phyloP scores from a whole-genome alignment of 1,284 basidiomycete genomes.

The Puccinia coronata region DNA sequence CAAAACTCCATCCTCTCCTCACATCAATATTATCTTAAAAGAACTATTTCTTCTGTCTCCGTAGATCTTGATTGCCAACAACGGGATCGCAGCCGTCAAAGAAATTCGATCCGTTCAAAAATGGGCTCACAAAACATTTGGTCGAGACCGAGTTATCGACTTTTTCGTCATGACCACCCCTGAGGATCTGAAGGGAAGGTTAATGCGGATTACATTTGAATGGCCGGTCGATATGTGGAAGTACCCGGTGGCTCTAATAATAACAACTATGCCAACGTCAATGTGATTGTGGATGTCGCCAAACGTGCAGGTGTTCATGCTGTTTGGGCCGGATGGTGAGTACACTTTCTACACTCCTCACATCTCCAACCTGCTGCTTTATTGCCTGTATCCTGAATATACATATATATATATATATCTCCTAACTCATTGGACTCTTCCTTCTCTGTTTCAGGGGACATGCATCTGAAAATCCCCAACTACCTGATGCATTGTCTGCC shows the following conservation, averaged over 20 bases:
- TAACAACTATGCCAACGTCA: constrained; percentile 99
- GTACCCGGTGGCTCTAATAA: constrained; percentile 98
- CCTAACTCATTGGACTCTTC: not conserved
- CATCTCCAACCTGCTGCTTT: not conserved
- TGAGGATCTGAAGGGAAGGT: constrained; percentile 96
- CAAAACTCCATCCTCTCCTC: constrained; percentile 12
- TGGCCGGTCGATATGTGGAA: constrained; percentile 99
- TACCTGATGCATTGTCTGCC: constrained; percentile 89
- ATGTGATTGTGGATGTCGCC: constrained; percentile 97
- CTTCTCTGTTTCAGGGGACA: constrained; percentile 67
- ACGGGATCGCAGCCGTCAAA: constrained; percentile 98
- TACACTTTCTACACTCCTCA: constrained; percentile 38
- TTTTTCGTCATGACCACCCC: constrained; percentile 99
- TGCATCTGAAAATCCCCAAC: constrained; percentile 95
- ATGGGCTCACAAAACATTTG: constrained; percentile 99
- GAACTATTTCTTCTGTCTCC: constrained; percentile 2
- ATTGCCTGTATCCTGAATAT: not conserved
- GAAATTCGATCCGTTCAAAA: constrained; percentile 98
- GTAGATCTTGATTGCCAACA: constrained; percentile 93
- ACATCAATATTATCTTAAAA: not conserved
- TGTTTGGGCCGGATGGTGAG: constrained; percentile 96
- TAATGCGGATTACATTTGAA: constrained; percentile 99
- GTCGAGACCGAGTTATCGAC: constrained; percentile 90
- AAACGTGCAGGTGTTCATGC: constrained; percentile 97
- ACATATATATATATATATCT: too few relatives aligned